These are phyloP conservation scores for Puccinia horiana DNA, from an alignment of 1,284 basidiomycete species.

Conservation along the genomic window DNA sequence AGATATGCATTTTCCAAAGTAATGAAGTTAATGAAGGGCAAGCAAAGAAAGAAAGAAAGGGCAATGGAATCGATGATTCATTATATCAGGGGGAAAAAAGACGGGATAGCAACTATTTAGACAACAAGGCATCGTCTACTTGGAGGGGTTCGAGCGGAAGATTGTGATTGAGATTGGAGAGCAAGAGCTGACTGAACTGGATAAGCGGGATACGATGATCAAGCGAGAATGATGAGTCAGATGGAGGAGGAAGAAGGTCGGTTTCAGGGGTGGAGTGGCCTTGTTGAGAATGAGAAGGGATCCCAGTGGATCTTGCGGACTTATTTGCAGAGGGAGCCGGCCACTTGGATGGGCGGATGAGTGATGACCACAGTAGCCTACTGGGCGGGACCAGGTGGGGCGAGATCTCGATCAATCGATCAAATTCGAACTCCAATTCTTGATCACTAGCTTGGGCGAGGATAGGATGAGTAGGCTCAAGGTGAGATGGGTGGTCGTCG, in stretches of 20 bases:
- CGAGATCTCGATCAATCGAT: constrained; percentile 16
- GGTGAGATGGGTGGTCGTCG: background rate
- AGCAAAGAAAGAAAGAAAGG: background rate
- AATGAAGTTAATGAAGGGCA: background rate
- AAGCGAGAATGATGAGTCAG: background rate
- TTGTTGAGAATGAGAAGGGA: background rate
- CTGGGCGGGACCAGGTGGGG: constrained; percentile 38
- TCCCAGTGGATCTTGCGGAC: background rate
- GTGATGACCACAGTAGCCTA: constrained; percentile 23
- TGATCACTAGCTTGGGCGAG: background rate
- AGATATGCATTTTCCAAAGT: background rate
- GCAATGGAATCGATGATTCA: background rate
- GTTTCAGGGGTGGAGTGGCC: background rate
- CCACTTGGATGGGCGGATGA: constrained; percentile 12
- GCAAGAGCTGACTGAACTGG: background rate
- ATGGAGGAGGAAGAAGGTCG: background rate
- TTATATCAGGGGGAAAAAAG: background rate
- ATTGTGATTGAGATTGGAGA: background rate
- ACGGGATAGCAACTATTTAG: background rate
- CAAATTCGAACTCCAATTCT: constrained; percentile 14
- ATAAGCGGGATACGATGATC: background rate
- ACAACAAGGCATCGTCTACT: background rate
- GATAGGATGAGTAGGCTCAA: background rate
- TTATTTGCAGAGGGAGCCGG: background rate
- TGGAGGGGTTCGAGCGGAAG: background rate